phyloP scores from a whole-genome alignment of 805 yeast genomes.

The Starmera quercuum region DNA sequence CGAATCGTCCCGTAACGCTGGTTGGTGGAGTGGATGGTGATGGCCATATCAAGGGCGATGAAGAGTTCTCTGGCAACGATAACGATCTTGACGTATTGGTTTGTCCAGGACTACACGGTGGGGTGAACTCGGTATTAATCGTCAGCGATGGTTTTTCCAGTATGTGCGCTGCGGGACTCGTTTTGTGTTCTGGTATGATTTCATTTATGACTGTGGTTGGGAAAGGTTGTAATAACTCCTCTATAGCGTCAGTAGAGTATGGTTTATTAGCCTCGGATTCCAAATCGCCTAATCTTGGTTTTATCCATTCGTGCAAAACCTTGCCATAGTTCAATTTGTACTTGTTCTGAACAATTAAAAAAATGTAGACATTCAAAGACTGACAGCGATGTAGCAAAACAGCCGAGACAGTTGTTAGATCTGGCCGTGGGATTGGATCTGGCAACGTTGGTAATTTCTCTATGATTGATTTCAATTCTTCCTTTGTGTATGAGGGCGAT shows the following conservation, averaged over 20 bases:
- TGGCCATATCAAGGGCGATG: too few species aligned
- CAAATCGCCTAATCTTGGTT: constrained; percentile 24
- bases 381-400: constrained; percentile 30
- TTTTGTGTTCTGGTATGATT: too few species aligned
- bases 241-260: constrained; percentile 13
- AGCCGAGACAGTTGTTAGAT: constrained; percentile 19
- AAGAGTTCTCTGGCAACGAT: too few species aligned
- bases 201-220: constrained; percentile 9
- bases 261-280: constrained; percentile 10
- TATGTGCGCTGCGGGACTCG: too few species aligned
- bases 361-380: constrained; percentile 32
- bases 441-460: constrained; percentile 34
- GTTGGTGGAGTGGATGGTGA: too few species aligned
- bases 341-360: constrained; percentile 24
- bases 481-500: constrained; percentile 5
- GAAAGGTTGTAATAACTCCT: constrained; percentile 14
- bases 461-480: constrained; percentile 2
- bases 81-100: too few species aligned
- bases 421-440: constrained; percentile 37
- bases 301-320: constrained; percentile 22
- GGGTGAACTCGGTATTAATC: too few species aligned
- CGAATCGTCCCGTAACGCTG: too few species aligned
- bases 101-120: too few species aligned
- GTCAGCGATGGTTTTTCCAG: too few species aligned
- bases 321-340: constrained; percentile 13